phyloP scores from a whole-genome alignment of 2,329 filamentous ascomycete genomes.

The Teratosphaeria zuluensis region DNA sequence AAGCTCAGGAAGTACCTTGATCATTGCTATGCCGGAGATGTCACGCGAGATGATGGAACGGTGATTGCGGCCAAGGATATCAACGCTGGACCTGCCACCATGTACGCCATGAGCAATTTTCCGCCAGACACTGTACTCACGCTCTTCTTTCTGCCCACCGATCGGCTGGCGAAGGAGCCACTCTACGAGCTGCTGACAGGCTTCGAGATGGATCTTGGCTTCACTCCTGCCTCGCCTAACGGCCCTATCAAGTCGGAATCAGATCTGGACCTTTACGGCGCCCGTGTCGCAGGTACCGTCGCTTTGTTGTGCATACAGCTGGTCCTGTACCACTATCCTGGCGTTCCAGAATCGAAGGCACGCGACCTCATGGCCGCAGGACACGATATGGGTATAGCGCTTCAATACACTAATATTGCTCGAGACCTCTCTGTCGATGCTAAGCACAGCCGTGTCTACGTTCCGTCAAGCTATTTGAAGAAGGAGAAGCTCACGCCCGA shows the following conservation, averaged over 20 bases:
- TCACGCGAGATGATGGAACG: constrained; percentile 15
- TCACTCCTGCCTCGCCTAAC: constrained; percentile 25
- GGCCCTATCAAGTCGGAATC: constrained; percentile 48
- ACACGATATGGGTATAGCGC: constrained; percentile 57
- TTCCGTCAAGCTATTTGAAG: constrained; percentile 55
- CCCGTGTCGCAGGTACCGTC: constrained; percentile 63
- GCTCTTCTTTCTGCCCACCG: constrained; percentile 49
- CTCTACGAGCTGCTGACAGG: constrained; percentile 57
- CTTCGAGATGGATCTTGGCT: constrained; percentile 58
- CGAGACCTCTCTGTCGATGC: constrained; percentile 63
- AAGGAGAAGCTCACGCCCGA: constrained; percentile 46
- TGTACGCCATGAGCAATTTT: constrained; percentile 42
- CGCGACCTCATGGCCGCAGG: constrained; percentile 46
- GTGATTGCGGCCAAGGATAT: constrained; percentile 19
- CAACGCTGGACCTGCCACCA: constrained; percentile 21
- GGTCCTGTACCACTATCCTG: constrained; percentile 49
- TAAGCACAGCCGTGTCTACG: constrained; percentile 55
- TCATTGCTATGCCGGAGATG: constrained; percentile 35
- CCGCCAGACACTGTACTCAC: constrained; percentile 44
- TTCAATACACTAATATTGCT: constrained; percentile 72
- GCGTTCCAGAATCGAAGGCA: constrained; percentile 21
- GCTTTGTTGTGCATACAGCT: constrained; percentile 59
- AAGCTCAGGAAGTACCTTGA: constrained; percentile 51
- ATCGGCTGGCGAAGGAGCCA: constrained; percentile 48
- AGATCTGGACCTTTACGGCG: constrained; percentile 54